Conservation (phyloP, 2,329 filamentous ascomycete species). For the Pleomassaria siparia region DNA sequence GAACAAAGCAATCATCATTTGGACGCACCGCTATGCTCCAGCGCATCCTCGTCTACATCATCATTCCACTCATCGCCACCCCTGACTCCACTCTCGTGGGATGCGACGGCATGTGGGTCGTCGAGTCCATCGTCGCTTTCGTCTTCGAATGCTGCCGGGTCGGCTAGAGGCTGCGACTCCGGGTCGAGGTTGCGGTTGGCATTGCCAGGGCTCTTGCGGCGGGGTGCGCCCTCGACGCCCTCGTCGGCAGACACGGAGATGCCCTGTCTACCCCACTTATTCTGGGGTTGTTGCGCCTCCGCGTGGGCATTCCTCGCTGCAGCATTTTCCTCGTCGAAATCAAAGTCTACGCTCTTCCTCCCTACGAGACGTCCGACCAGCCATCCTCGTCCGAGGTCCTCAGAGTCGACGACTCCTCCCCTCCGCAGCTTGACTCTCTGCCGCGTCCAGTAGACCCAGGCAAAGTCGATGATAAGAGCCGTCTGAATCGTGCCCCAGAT, state of each 20-base stretch:
- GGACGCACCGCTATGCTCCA: constrained; percentile 25
- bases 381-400: constrained; percentile 85
- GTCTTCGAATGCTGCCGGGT: constrained; percentile 52
- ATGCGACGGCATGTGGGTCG: constrained; percentile 31
- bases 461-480: constrained; percentile 87
- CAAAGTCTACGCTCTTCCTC: constrained; percentile 51
- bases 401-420: constrained; percentile 85
- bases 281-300: constrained; percentile 32
- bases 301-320: constrained; percentile 23
- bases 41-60: constrained; percentile 38
- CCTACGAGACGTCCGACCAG: constrained; percentile 78
- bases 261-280: constrained; percentile 59
- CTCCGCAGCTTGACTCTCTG: constrained; percentile 91
- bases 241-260: constrained; percentile 64
- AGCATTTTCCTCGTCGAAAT: constrained; percentile 63
- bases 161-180: constrained; percentile 44
- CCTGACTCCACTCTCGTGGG: constrained; percentile 35
- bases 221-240: constrained; percentile 40
- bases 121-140: constrained; percentile 45
- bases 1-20: no score
- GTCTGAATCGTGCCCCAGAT: constrained; percentile 90
- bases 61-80: constrained; percentile 45
- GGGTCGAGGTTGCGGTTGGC: constrained; percentile 24
- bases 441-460: constrained; percentile 93
- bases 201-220: constrained; percentile 17